Conservation (phyloP, 305 asterid species). For the Fraxinus nigra region DNA sequence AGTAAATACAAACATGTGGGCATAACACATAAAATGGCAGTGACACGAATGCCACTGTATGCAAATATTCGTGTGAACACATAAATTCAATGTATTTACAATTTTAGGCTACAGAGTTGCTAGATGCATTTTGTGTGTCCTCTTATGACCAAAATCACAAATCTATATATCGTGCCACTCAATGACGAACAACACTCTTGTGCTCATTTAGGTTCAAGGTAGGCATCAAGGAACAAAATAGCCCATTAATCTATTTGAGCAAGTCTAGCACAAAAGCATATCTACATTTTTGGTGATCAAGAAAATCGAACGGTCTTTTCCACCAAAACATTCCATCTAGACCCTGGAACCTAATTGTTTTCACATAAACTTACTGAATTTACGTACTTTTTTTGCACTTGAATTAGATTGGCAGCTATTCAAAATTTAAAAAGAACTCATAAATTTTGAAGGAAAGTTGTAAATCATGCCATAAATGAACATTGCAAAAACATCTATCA, state of each 20-base stretch:
- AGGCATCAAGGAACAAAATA: background rate
- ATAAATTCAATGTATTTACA: background rate
- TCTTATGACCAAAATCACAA: background rate
- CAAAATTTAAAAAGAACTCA: conserved; percentile 3
- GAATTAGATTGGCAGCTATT: conserved; percentile 12
- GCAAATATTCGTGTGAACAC: conserved; percentile 2
- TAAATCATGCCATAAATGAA: background rate
- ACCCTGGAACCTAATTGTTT: background rate
- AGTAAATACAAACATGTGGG: conserved; percentile 6
- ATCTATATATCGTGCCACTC: background rate
- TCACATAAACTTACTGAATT: background rate
- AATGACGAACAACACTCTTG: conserved; percentile 1
- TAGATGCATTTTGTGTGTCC: background rate
- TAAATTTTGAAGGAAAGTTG: background rate
- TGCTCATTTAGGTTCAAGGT: background rate
- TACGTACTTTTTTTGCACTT: background rate
- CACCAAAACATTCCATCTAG: conserved; percentile 10
- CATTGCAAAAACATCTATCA: background rate
- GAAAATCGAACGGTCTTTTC: background rate
- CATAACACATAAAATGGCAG: conserved; percentile 5
- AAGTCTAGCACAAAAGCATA: background rate
- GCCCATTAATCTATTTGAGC: background rate
- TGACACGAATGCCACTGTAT: background rate
- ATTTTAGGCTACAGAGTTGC: background rate
- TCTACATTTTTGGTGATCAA: background rate